A percentile compares a stretch with the other conserved stretches of the same genome.
Conservation (phyloP, 2,329 filamentous ascomycete genomes). For the Neoscytalidium dimidiatum region DNA sequence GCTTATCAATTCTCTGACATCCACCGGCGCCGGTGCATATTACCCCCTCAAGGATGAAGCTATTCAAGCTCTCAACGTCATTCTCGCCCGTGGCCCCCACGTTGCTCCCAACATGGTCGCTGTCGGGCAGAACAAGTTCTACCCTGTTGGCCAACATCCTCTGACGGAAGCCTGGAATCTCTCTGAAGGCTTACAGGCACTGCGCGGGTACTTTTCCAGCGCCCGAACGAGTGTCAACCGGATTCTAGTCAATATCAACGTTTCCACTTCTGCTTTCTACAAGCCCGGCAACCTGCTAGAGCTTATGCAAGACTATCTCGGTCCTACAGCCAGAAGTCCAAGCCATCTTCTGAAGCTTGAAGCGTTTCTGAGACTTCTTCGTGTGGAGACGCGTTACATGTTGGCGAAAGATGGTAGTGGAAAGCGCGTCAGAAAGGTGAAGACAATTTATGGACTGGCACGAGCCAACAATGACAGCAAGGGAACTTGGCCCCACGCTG, state of each 20-base stretch:
- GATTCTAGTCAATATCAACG: conserved; percentile 64
- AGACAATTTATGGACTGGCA: conserved; percentile 42
- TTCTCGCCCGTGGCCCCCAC: conserved; percentile 54
- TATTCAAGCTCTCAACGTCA: conserved; percentile 60
- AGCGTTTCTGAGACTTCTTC: conserved; percentile 41
- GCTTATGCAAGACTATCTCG: conserved; percentile 30
- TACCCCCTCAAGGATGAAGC: conserved; percentile 52
- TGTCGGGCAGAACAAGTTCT: conserved; percentile 54
- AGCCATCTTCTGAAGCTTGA: conserved; percentile 16
- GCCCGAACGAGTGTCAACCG: conserved; percentile 60
- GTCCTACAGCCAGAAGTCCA: conserved; percentile 20
- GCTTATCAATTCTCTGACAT: conserved; percentile 48
- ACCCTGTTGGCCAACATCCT: conserved; percentile 47
- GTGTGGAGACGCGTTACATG: conserved; percentile 44
- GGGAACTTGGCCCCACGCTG: conserved; percentile 23
- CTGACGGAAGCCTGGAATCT: conserved; percentile 45
- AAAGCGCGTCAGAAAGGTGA: conserved; percentile 39
- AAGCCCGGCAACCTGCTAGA: conserved; percentile 45
- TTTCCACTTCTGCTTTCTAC: conserved; percentile 62
- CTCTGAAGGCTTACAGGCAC: conserved; percentile 55
- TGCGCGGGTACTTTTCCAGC: conserved; percentile 64
- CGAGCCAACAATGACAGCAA: conserved; percentile 36
- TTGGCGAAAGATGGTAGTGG: conserved; percentile 35
- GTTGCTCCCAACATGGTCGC: conserved; percentile 43
- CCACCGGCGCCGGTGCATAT: conserved; percentile 32